A percentile compares a stretch with the other conserved stretches of the same genome.
Evolutionary conservation across 1,139 yeast species (phyloP).

Genomic region (Hanseniaspora uvarum): DNA sequence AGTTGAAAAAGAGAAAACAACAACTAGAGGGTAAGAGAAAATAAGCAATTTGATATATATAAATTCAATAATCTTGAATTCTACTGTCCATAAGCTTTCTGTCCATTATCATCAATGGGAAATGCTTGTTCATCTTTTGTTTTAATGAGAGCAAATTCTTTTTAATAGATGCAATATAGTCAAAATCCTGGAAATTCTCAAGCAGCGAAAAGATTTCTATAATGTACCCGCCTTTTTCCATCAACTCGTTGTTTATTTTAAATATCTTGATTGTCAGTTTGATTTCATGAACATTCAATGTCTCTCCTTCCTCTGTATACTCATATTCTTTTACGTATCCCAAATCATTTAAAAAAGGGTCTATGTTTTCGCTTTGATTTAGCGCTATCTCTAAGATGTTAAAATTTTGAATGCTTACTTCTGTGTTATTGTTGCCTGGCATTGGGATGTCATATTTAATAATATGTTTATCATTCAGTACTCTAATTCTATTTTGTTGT

Average conservation of each 20-base stretch:
- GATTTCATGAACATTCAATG: conserved; percentile 52
- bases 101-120: conserved; percentile 64
- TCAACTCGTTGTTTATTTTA: conserved; percentile 24
- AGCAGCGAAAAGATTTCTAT: conserved; percentile 62
- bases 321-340: conserved; percentile 63
- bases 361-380: conserved; percentile 28
- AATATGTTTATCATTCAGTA: neutral
- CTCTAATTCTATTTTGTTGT: conserved; percentile 28
- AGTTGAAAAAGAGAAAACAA: conserved; percentile 66
- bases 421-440: conserved; percentile 61
- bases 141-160: conserved; percentile 53
- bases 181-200: conserved; percentile 64
- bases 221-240: conserved; percentile 34
- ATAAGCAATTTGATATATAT: conserved; percentile 28
- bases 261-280: conserved; percentile 49
- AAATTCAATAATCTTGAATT: conserved; percentile 30
- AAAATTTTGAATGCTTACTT: conserved; percentile 57
- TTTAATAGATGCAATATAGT: conserved; percentile 55
- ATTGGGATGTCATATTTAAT: conserved; percentile 70
- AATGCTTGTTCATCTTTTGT: conserved; percentile 53
- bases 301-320: conserved; percentile 55
- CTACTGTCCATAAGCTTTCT: conserved; percentile 73
- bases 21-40: conserved; percentile 60
- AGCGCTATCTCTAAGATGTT: conserved; percentile 46
- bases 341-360: conserved; percentile 46